Evolutionary conservation across 2,329 filamentous ascomycete species (phyloP).

Genomic region (Fusarium oxysporum): DNA sequence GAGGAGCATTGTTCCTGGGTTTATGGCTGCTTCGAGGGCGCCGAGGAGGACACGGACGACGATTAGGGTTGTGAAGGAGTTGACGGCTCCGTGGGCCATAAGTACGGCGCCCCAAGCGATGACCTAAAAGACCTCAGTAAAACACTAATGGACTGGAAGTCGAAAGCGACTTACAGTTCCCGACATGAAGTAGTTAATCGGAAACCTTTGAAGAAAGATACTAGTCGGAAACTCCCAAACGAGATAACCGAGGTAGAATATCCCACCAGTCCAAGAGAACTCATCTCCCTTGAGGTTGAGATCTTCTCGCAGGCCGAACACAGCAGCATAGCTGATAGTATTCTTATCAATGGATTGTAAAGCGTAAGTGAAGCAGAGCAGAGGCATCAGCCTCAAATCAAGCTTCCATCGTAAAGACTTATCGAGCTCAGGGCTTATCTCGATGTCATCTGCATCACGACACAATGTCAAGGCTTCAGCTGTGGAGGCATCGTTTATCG

Average conservation of each 20-base stretch:
- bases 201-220: background rate
- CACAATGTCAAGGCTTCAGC: background rate
- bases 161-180: background rate
- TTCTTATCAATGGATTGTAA: slow-evolving; percentile 15
- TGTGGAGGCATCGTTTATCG: slow-evolving; percentile 1
- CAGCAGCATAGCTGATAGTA: slow-evolving; percentile 9
- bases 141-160: too few species aligned
- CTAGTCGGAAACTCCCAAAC: slow-evolving; percentile 13
- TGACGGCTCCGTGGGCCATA: slow-evolving; percentile 12
- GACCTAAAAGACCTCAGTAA: background rate
- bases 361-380: background rate
- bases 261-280: slow-evolving; percentile 5
- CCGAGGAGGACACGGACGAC: slow-evolving; percentile 1
- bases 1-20: slow-evolving; percentile 26
- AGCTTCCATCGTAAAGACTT: slow-evolving; percentile 1
- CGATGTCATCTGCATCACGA: background rate
- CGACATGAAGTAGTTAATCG: slow-evolving; percentile 15
- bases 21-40: slow-evolving; percentile 7
- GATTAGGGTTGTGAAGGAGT: background rate
- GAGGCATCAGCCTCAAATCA: slow-evolving; percentile 2
- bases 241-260: slow-evolving; percentile 2
- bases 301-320: slow-evolving; percentile 1
- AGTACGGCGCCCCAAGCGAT: slow-evolving; percentile 4
- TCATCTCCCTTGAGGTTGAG: background rate
- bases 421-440: background rate